Base-by-base conservation (phyloP, 2,329 filamentous ascomycete genomes). In the Cladosporium cucumerinum region DNA sequence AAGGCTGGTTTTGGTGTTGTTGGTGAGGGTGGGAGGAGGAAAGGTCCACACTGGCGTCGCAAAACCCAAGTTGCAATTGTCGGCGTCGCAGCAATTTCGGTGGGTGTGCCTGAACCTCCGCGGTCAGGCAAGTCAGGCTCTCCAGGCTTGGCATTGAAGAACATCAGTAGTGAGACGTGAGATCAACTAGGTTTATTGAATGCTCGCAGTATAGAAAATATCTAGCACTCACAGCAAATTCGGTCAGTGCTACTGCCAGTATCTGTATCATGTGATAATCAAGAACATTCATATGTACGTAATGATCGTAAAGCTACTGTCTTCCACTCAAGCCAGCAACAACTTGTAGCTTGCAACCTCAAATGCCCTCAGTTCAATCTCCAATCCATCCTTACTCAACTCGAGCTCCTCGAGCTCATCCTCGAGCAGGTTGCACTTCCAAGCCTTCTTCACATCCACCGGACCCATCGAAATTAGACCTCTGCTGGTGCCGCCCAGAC, bases 371-470 rank as follows among this genome's bases (percentile, higher is more conserved):
- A 77, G 69, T 69, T 80, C 72, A 55, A 78, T 73, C 68, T 75
- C 74, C 4, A 81, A 71, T 28, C 74, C 75, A 5, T 73, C 74
- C 63, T 78, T 73, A 8, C 72, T 66, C n/a, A 89, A 67, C 61
- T 83, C 76, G 65, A 92, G 72, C 73, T 88, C 86, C 69, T 92
- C 88, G 63, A 88, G 78, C 72, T 96, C 90, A 76, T 99, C 95
- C 76, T 99, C 95, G 34, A 99, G 80, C 67, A 96, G 77, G 78
- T 97, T 98, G 49, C 88, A 89, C 84, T 92, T 97, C 79, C 84
- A 89, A 34, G 90, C 92, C 71, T 86, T 88, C 81, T 88, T 89
- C 30, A 97, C 87, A 28, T 87, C 81, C 76, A 94, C 85, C 10
- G 79, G 83, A 0, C 80, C 80, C 57, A 89, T 89, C 52, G 82